phyloP scores from a whole-genome alignment of 1,284 basidiomycete genomes.

The Apiotrichum laibachii region DNA sequence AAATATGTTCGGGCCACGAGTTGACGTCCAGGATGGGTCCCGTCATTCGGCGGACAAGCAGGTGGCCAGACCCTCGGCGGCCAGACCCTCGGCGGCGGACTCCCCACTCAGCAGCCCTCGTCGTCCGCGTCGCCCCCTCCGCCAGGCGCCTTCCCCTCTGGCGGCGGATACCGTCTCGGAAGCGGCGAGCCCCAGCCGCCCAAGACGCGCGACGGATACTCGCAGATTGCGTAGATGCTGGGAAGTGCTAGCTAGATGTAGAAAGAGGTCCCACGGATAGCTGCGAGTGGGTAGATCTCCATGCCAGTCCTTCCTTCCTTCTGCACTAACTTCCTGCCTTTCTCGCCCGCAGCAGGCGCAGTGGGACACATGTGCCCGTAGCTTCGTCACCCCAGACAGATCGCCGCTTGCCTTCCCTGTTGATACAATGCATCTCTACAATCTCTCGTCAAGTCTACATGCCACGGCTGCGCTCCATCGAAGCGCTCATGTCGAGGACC shows the following conservation, averaged over 20 bases:
- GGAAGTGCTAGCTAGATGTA: background rate
- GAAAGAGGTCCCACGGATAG: background rate
- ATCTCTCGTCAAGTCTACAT: slow-evolving; percentile 26
- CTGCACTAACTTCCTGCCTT: too few relatives aligned
- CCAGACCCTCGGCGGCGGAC: slow-evolving; percentile 1
- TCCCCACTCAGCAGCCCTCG: background rate
- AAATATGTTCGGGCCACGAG: too few relatives aligned
- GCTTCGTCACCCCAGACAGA: too few relatives aligned
- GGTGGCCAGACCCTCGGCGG: slow-evolving; percentile 5
- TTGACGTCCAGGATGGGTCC: slow-evolving; percentile 10
- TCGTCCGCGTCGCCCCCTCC: background rate
- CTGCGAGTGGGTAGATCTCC: background rate
- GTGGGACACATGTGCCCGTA: too few relatives aligned
- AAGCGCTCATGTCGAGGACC: slow-evolving; percentile 41
- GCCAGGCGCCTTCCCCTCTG: slow-evolving; percentile 27
- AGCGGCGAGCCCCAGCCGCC: slow-evolving; percentile 27
- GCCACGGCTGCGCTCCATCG: slow-evolving; percentile 46
- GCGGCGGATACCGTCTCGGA: slow-evolving; percentile 34
- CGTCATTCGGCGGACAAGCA: background rate
- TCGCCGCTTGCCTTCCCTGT: background rate
- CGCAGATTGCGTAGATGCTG: slow-evolving; percentile 27
- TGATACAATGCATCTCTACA: slow-evolving; percentile 31
- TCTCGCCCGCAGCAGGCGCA: too few relatives aligned
- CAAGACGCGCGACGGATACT: slow-evolving; percentile 31
- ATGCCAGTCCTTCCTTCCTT: background rate